Percentiles rank a stretch among this genome's conserved stretches.
Conservation (phyloP, 108 stramenopile genomes). For the Discostella stelligeroides region DNA sequence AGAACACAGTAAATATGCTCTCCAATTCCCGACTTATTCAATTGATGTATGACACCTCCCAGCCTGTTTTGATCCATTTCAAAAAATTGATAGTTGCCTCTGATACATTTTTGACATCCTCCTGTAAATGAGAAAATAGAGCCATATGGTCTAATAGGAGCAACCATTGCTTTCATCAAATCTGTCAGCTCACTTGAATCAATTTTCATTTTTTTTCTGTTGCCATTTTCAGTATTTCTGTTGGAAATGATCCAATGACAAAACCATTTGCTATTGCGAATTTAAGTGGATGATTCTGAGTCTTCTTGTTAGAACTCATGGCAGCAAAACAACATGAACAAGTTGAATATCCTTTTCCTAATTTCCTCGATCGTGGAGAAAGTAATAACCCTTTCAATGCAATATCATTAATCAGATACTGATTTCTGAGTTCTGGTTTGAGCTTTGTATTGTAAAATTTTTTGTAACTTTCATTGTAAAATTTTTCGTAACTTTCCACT, state of each 20-base stretch:
- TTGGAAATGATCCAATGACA: too few relatives aligned
- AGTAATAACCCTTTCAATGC: slow-evolving; percentile 21
- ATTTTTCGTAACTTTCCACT: too few relatives aligned
- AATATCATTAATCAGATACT: slow-evolving; percentile 26
- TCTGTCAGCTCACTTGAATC: slow-evolving; percentile 12
- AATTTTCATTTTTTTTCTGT: too few relatives aligned
- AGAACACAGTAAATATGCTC: slow-evolving; percentile 23
- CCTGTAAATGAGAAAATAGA: slow-evolving; percentile 23
- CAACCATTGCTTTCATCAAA: too few relatives aligned
- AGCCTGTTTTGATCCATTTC: slow-evolving; percentile 19
- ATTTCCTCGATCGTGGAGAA: slow-evolving; percentile 11
- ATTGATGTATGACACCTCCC: slow-evolving; percentile 17
- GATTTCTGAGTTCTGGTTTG: neutral
- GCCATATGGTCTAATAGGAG: too few relatives aligned
- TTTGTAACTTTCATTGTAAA: slow-evolving; percentile 15
- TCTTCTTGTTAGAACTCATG: neutral
- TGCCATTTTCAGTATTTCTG: too few relatives aligned
- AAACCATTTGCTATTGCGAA: too few relatives aligned
- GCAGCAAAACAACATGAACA: slow-evolving; percentile 18
- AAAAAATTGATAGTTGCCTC: slow-evolving; percentile 27
- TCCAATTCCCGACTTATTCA: slow-evolving; percentile 1
- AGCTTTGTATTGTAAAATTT: slow-evolving; percentile 6
- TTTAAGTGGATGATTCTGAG: too few relatives aligned
- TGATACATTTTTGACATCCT: slow-evolving; percentile 21
- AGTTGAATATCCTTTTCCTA: slow-evolving; percentile 2